A percentile compares a stretch with the other conserved stretches of the same genome.
phyloP scores from a whole-genome alignment of 257 asterid genomes.

The Paraleonurus japonicus region DNA sequence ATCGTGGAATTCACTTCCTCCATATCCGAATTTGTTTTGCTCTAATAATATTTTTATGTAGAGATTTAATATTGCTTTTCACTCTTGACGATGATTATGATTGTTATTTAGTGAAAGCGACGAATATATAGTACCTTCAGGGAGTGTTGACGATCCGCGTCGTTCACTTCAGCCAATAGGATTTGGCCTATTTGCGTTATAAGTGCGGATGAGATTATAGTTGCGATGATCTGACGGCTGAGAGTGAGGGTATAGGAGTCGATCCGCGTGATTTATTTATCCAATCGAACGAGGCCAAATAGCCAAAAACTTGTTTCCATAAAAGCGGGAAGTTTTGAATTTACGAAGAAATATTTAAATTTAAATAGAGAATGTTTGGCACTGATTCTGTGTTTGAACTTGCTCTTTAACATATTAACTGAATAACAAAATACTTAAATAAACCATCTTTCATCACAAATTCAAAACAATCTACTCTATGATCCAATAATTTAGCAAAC shows the following conservation, averaged over 20 bases:
- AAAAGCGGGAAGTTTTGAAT: conserved; percentile 5
- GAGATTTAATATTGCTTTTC: neutral
- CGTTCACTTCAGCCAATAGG: conserved; percentile 3
- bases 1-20: neutral
- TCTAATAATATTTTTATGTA: neutral
- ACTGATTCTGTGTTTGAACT: too few relatives aligned
- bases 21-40: neutral
- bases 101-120: neutral
- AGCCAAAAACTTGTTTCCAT: neutral
- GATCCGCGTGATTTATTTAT: conserved; percentile 6
- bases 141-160: conserved; percentile 20
- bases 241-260: neutral
- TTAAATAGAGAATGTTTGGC: neutral
- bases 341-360: neutral
- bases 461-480: too few relatives aligned
- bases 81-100: neutral
- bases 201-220: neutral
- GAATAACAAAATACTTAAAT: too few relatives aligned
- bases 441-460: too few relatives aligned
- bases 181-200: neutral
- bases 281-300: neutral
- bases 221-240: conserved; percentile 16
- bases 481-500: too few relatives aligned
- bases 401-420: too few relatives aligned
- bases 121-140: neutral